Evolutionary conservation across 768 basidiomycete species (phyloP).

Genomic region (Hortiboletus campestris): DNA sequence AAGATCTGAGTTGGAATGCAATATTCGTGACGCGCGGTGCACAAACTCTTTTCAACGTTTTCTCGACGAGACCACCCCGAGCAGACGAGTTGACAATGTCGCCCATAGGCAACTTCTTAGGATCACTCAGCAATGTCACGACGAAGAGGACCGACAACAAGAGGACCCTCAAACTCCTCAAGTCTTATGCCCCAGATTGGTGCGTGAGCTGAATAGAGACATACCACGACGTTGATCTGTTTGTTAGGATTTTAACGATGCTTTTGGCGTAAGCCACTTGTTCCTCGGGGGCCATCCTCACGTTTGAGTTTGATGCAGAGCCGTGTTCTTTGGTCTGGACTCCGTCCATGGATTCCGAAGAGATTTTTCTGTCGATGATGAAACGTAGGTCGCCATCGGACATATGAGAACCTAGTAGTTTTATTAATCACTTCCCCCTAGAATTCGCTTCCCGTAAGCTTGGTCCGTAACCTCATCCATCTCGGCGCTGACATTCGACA

Average conservation of each 20-base stretch:
- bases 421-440: conserved; percentile 12
- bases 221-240: neutral
- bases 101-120: conserved; percentile 5
- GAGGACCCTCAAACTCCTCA: conserved; percentile 42
- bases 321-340: conserved; percentile 60
- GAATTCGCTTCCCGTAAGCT: conserved; percentile 27
- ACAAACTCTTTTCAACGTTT: neutral
- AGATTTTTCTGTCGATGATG: conserved; percentile 76
- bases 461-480: neutral
- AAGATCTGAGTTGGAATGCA: too few species aligned
- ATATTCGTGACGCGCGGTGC: neutral
- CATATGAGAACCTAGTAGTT: neutral
- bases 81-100: conserved; percentile 13
- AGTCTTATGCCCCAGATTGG: conserved; percentile 79
- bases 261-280: conserved; percentile 51
- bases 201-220: conserved; percentile 31
- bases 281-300: neutral
- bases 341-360: conserved; percentile 70
- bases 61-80: neutral
- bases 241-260: conserved; percentile 63
- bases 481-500: conserved; percentile 4
- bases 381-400: conserved; percentile 46
- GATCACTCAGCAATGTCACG: conserved; percentile 1
- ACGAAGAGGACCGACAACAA: conserved; percentile 23
- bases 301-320: conserved; percentile 37